Evolutionary conservation across 2,329 filamentous ascomycete genomes (phyloP).

Genomic region (Waltergamsia citrina): DNA sequence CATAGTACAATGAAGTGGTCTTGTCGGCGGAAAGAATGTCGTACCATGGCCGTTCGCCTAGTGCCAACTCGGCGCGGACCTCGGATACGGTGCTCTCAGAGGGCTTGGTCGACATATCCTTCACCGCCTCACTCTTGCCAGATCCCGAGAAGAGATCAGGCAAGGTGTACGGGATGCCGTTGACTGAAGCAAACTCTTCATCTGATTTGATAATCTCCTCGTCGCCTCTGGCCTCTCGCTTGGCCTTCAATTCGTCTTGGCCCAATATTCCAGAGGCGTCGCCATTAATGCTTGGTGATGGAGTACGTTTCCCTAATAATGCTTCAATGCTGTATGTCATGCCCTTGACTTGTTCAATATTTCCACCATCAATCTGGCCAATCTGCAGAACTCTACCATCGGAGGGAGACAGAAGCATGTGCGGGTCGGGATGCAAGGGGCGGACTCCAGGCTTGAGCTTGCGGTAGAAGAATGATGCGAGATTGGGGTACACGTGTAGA

Average conservation of each 20-base stretch:
- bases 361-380: constrained; percentile 81
- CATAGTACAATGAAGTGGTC: constrained; percentile 77
- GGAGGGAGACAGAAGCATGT: constrained; percentile 76
- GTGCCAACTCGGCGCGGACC: constrained; percentile 75
- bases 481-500: constrained; percentile 81
- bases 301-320: constrained; percentile 63
- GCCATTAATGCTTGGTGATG: constrained; percentile 39
- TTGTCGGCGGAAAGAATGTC: constrained; percentile 51
- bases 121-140: constrained; percentile 35
- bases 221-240: constrained; percentile 30
- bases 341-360: constrained; percentile 97
- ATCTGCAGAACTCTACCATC: constrained; percentile 90
- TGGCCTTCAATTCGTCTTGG: constrained; percentile 11
- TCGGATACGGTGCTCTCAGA: constrained; percentile 68
- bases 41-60: constrained; percentile 63
- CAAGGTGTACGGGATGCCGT: constrained; percentile 91
- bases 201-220: constrained; percentile 67
- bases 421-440: constrained; percentile 71
- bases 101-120: constrained; percentile 61
- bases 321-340: constrained; percentile 97
- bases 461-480: constrained; percentile 95
- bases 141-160: constrained; percentile 78
- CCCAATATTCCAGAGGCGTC: constrained; percentile 10
- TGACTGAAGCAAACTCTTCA: constrained; percentile 88
- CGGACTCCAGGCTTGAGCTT: constrained; percentile 81